A percentile compares a stretch with the other conserved stretches of the same genome.
Conservation (phyloP, 2,329 filamentous ascomycete species). For the Xylaria sp. region DNA sequence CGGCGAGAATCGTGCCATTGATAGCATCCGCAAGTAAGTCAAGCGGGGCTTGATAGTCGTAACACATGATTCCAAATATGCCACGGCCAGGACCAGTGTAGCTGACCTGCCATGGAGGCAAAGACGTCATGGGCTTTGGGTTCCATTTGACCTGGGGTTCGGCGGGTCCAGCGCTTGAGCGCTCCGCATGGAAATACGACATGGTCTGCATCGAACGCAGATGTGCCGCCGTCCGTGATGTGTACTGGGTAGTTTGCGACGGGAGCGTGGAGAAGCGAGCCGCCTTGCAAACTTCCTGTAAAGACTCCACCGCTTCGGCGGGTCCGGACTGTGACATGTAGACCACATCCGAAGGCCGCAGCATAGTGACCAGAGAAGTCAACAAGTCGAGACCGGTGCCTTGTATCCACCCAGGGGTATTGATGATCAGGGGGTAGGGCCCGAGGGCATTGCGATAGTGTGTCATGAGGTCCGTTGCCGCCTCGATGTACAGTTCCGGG, state of each 20-base stretch:
- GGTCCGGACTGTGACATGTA: constrained; percentile 70
- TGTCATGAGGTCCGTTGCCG: constrained; percentile 63
- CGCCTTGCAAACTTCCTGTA: constrained; percentile 48
- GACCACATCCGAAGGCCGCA: constrained; percentile 63
- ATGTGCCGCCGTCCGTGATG: constrained; percentile 64
- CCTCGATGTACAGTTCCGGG: constrained; percentile 66
- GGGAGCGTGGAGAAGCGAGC: constrained; percentile 56
- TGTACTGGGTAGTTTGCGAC: constrained; percentile 60
- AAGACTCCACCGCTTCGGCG: constrained; percentile 56
- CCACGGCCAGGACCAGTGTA: constrained; percentile 57
- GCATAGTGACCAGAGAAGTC: constrained; percentile 54
- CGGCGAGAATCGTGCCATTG: constrained; percentile 70
- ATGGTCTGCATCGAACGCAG: constrained; percentile 75
- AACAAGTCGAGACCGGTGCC: constrained; percentile 71
- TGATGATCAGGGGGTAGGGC: constrained; percentile 65
- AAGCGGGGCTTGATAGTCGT: constrained; percentile 64
- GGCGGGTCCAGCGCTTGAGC: constrained; percentile 12
- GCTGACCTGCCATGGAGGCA: constrained; percentile 63
- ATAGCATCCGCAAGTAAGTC: constrained; percentile 65
- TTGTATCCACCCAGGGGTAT: constrained; percentile 75
- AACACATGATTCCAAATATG: constrained; percentile 68
- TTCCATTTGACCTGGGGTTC: constrained; percentile 50
- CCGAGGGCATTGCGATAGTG: constrained; percentile 54
- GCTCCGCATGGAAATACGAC: constrained; percentile 70
- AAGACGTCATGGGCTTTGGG: constrained; percentile 55